These are phyloP conservation scores for Bonia amplexicaulis DNA, from an alignment of 176 grass and related monocot species.

Conservation along the genomic window DNA sequence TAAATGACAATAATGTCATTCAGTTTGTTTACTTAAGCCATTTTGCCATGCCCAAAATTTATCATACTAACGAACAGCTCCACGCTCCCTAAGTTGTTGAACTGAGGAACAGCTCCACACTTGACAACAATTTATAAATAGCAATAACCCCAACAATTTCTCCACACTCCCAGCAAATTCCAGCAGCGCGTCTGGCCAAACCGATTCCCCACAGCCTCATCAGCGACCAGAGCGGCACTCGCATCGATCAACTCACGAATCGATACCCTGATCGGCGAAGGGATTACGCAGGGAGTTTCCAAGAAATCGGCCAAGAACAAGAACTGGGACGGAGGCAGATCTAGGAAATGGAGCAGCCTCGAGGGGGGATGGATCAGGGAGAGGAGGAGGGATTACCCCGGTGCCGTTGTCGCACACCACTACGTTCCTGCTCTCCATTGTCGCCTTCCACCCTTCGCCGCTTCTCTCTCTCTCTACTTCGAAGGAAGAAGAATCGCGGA, in stretches of 20 bases:
- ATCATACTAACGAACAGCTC: background rate
- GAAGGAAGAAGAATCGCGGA: background rate
- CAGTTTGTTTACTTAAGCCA: background rate
- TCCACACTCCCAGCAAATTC: background rate
- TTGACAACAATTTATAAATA: background rate
- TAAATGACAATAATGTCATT: background rate
- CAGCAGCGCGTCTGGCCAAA: background rate
- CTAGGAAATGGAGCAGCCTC: background rate
- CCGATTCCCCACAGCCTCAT: background rate
- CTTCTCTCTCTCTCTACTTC: background rate
- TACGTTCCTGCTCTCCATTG: conserved; percentile 70
- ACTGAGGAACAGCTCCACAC: background rate
- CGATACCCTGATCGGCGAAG: background rate
- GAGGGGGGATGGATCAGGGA: background rate
- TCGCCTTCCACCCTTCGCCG: background rate
- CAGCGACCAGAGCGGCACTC: background rate
- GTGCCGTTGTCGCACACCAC: conserved; percentile 91
- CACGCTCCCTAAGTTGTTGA: background rate
- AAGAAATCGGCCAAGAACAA: background rate
- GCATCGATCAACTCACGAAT: background rate
- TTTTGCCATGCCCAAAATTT: background rate
- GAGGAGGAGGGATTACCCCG: conserved; percentile 38
- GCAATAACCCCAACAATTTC: background rate
- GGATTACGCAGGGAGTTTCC: background rate
- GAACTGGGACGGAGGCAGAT: background rate